Percentiles rank a stretch among this genome's conserved stretches.
phyloP scores from a whole-genome alignment of 2,329 filamentous ascomycete genomes.

The Exophiala aquamarina region DNA sequence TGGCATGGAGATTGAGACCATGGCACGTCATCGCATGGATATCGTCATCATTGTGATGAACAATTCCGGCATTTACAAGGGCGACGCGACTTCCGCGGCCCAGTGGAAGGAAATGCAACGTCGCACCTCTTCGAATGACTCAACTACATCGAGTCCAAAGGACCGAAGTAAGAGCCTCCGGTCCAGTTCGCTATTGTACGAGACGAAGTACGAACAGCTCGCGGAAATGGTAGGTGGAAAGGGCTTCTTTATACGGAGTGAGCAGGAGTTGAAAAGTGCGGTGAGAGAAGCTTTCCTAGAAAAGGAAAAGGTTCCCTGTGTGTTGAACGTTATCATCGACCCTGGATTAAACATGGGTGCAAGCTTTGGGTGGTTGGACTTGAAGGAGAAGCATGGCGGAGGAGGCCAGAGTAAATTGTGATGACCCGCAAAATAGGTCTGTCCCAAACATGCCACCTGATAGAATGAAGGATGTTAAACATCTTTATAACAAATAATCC shows the following conservation, averaged over 20 bases:
- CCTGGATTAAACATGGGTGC: slow-evolving; percentile 46
- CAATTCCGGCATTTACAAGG: slow-evolving; percentile 54
- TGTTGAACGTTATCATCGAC: slow-evolving; percentile 59
- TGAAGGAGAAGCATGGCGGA: slow-evolving; percentile 25
- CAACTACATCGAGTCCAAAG: slow-evolving; percentile 21
- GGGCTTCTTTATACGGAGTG: slow-evolving; percentile 52
- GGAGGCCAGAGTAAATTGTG: slow-evolving; percentile 12
- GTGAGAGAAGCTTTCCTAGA: slow-evolving; percentile 51
- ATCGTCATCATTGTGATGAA: slow-evolving; percentile 58
- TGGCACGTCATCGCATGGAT: slow-evolving; percentile 56
- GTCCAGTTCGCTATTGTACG: slow-evolving; percentile 53
- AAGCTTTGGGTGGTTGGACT: slow-evolving; percentile 38
- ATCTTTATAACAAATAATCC: slow-evolving; percentile 29
- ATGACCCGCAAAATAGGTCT: too few species aligned
- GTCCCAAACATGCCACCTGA: too few species aligned
- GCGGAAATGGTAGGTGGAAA: slow-evolving; percentile 56
- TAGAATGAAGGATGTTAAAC: not conserved
- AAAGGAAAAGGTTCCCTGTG: slow-evolving; percentile 42
- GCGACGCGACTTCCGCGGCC: slow-evolving; percentile 40
- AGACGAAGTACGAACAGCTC: slow-evolving; percentile 57
- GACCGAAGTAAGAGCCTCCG: slow-evolving; percentile 40
- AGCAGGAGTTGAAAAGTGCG: slow-evolving; percentile 53
- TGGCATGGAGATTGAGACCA: slow-evolving; percentile 57
- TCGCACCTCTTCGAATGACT: slow-evolving; percentile 37
- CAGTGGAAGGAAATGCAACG: slow-evolving; percentile 47